Percentiles rank a stretch among this genome's conserved stretches.
phyloP scores from a whole-genome alignment of 345 rosid species.

The Syzygium jambos region DNA sequence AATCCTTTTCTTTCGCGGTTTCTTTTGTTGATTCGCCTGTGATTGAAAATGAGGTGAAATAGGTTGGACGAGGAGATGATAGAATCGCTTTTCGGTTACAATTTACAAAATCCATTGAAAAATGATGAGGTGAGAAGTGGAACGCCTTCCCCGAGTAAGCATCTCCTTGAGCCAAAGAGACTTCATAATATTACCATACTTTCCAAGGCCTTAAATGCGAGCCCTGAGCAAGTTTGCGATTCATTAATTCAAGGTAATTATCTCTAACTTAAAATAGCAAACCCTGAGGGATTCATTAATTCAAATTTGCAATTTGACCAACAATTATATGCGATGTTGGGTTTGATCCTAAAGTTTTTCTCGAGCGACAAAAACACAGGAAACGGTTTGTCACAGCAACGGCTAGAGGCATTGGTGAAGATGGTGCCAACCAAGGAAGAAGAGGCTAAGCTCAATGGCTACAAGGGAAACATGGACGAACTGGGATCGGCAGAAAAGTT shows the following conservation, averaged over 20 bases:
- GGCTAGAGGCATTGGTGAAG: constrained; percentile 82
- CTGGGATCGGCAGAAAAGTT: constrained; percentile 83
- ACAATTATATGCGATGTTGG: neutral
- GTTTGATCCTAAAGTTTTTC: neutral
- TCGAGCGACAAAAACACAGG: constrained; percentile 26
- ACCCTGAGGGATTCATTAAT: neutral
- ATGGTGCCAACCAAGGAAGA: constrained; percentile 96
- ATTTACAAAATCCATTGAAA: constrained; percentile 40
- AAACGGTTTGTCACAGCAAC: constrained; percentile 61
- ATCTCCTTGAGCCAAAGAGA: constrained; percentile 85
- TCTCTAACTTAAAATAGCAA: neutral
- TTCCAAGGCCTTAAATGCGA: constrained; percentile 66
- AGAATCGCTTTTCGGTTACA: constrained; percentile 88
- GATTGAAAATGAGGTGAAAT: neutral
- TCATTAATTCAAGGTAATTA: constrained; percentile 64
- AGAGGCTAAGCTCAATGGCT: constrained; percentile 56
- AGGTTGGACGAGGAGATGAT: constrained; percentile 99
- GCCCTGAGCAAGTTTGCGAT: constrained; percentile 66
- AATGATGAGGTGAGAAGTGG: constrained; percentile 71
- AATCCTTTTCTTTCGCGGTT: neutral
- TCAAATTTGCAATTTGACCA: neutral
- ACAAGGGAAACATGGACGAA: constrained; percentile 66
- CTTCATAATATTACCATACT: constrained; percentile 91
- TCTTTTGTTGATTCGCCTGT: neutral
- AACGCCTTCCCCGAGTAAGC: constrained; percentile 89